Evolutionary conservation across 2,329 filamentous ascomycete genomes (phyloP).

Genomic region (Penicillium sp.): DNA sequence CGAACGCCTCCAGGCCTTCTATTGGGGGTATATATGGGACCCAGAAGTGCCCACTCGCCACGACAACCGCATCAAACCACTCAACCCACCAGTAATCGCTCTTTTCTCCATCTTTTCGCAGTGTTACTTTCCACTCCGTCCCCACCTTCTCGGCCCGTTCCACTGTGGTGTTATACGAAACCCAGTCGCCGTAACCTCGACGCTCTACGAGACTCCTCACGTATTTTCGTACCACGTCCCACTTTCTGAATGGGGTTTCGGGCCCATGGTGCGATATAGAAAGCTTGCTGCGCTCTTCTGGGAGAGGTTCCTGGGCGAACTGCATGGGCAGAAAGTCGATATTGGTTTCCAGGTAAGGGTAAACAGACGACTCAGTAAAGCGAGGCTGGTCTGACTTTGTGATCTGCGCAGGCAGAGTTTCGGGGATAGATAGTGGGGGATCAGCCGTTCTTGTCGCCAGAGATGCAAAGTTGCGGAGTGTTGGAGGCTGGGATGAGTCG

Average conservation of each 20-base stretch:
- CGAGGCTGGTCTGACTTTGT: neutral
- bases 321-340: neutral
- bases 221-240: neutral
- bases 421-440: neutral
- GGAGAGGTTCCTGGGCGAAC: neutral
- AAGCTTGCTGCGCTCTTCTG: neutral
- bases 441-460: neutral
- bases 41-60: constrained; percentile 1
- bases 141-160: neutral
- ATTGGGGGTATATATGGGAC: neutral
- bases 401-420: neutral
- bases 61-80: neutral
- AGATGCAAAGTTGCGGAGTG: neutral
- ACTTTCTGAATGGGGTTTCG: neutral
- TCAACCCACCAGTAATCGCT: constrained; percentile 1
- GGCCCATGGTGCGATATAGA: neutral
- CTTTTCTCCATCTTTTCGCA: neutral
- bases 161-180: neutral
- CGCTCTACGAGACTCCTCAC: neutral
- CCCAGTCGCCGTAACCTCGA: neutral
- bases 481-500: neutral
- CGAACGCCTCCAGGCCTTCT: neutral
- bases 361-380: neutral
- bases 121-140: neutral
- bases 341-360: constrained; percentile 1